phyloP scores from a whole-genome alignment of 1,139 yeast genomes.

The Suhomyces bolitotheri region DNA sequence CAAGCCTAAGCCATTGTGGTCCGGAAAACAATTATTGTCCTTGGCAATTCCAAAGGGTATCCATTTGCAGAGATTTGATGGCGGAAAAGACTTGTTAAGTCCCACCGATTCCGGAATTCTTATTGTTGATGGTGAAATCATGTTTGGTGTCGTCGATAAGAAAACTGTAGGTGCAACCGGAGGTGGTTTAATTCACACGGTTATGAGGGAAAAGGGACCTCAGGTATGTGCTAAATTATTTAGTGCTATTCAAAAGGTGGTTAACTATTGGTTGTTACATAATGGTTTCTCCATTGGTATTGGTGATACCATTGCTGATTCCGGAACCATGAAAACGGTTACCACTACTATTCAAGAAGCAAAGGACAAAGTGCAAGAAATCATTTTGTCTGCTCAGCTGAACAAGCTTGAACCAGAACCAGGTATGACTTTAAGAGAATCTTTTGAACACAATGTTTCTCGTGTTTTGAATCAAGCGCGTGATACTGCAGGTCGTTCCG shows the following conservation, averaged over 20 bases:
- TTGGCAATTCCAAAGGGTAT: constrained; percentile 95
- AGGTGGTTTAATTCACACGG: constrained; percentile 96
- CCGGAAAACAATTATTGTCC: constrained; percentile 93
- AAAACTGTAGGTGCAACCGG: constrained; percentile 98
- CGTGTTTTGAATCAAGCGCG: constrained; percentile 96
- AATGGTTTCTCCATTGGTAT: constrained; percentile 98
- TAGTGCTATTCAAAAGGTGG: constrained; percentile 92
- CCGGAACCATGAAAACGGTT: constrained; percentile 90
- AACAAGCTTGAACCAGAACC: constrained; percentile 91
- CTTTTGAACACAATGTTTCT: constrained; percentile 96
- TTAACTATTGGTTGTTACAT: constrained; percentile 93
- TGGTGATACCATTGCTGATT: constrained; percentile 99
- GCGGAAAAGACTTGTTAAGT: constrained; percentile 77
- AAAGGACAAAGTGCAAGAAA: constrained; percentile 88
- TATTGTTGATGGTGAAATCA: constrained; percentile 86
- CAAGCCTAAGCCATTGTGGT: constrained; percentile 96
- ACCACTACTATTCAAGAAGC: constrained; percentile 93
- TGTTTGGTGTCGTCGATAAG: constrained; percentile 97
- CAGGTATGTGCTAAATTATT: constrained; percentile 85
- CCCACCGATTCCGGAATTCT: constrained; percentile 93
- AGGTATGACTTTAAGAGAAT: constrained; percentile 98
- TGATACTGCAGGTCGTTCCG: constrained; percentile 98
- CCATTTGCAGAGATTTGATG: constrained; percentile 90
- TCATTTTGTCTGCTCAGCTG: constrained; percentile 86
- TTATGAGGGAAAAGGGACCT: constrained; percentile 97